These are phyloP conservation scores for Fusarium falciforme DNA, from an alignment of 2,329 filamentous ascomycete genomes.

Conservation along the genomic window DNA sequence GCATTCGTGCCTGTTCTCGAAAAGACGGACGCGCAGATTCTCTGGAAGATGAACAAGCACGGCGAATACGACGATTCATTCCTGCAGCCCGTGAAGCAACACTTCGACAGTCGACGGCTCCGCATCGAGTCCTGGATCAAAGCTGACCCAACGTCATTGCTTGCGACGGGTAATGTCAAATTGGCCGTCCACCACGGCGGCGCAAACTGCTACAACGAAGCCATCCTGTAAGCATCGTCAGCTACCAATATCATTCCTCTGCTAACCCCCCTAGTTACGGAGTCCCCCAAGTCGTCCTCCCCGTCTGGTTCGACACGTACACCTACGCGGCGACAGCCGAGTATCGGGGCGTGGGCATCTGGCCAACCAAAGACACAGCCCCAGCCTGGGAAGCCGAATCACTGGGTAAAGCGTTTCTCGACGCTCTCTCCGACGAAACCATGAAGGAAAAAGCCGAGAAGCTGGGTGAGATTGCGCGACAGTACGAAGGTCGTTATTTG, in stretches of 20 bases:
- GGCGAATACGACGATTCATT: slow-evolving; percentile 19
- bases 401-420: slow-evolving; percentile 43
- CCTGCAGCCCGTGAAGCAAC: slow-evolving; percentile 4
- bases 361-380: slow-evolving; percentile 50
- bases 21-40: slow-evolving; percentile 40
- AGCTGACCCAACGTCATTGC: slow-evolving; percentile 46
- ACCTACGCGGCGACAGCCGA: slow-evolving; percentile 58
- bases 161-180: slow-evolving; percentile 45
- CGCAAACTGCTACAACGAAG: slow-evolving; percentile 34
- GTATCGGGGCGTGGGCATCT: slow-evolving; percentile 55
- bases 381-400: slow-evolving; percentile 46
- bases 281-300: slow-evolving; percentile 59
- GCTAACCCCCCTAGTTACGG: slow-evolving; percentile 47
- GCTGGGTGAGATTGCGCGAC: slow-evolving; percentile 3
- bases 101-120: slow-evolving; percentile 28
- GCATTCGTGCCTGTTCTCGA: slow-evolving; percentile 39
- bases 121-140: slow-evolving; percentile 43
- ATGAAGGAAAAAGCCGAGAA: slow-evolving; percentile 3
- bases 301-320: slow-evolving; percentile 59
- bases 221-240: slow-evolving; percentile 22
- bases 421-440: background rate
- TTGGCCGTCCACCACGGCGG: slow-evolving; percentile 37
- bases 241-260: background rate
- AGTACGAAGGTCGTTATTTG: background rate
- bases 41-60: slow-evolving; percentile 46